phyloP scores from a whole-genome alignment of 108 stramenopile genomes.

The Parietichytrium sp. region DNA sequence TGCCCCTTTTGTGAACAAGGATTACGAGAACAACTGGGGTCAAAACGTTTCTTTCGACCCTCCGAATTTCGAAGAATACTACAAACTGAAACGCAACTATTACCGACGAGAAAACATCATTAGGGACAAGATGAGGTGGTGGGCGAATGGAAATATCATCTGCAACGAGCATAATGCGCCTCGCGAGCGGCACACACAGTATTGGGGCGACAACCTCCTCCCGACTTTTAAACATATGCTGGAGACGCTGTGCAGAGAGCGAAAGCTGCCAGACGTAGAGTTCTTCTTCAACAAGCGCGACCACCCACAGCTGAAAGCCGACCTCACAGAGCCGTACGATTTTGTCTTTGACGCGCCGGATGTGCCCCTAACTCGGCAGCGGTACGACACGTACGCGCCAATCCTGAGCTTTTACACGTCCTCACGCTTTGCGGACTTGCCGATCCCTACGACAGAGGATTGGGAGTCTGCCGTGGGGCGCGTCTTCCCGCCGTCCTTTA shows the following conservation, averaged over 20 bases:
- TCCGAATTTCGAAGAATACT: slow-evolving; percentile 77
- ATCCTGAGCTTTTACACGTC: slow-evolving; percentile 93
- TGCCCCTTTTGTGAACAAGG: slow-evolving; percentile 83
- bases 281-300: slow-evolving; percentile 99
- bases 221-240: slow-evolving; percentile 92
- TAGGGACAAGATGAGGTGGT: slow-evolving; percentile 77
- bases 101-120: slow-evolving; percentile 89
- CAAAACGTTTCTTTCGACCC: slow-evolving; percentile 72
- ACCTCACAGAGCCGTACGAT: slow-evolving; percentile 97
- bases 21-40: slow-evolving; percentile 85
- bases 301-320: slow-evolving; percentile 97
- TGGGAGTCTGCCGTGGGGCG: slow-evolving; percentile 97
- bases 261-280: slow-evolving; percentile 92
- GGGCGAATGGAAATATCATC: slow-evolving; percentile 99
- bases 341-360: slow-evolving; percentile 97
- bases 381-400: slow-evolving; percentile 85
- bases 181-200: slow-evolving; percentile 68
- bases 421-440: slow-evolving; percentile 90
- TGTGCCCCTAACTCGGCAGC: slow-evolving; percentile 85
- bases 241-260: slow-evolving; percentile 78
- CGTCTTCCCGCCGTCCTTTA: slow-evolving; percentile 61
- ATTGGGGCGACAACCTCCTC: slow-evolving; percentile 96
- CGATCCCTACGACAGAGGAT: slow-evolving; percentile 98
- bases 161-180: slow-evolving; percentile 87
- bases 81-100: slow-evolving; percentile 71